Percentiles rank a stretch among this genome's conserved stretches.
phyloP scores from a whole-genome alignment of 2,329 filamentous ascomycete genomes.

The Ilyonectria sp. region DNA sequence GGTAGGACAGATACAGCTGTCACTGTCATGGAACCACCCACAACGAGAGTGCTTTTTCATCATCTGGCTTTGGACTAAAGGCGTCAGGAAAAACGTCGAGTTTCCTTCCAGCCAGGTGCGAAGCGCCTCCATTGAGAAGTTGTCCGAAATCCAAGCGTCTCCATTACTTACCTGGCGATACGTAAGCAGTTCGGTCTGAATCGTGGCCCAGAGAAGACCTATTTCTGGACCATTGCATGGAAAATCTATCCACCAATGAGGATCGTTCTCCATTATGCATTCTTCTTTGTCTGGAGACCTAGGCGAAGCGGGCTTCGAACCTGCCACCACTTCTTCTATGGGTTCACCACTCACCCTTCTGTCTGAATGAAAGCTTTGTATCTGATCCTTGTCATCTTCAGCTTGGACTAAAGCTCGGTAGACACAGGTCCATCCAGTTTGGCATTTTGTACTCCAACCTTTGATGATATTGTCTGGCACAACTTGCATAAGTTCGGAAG shows the following conservation, averaged over 20 bases:
- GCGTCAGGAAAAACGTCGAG: not conserved
- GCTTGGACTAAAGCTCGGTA: not conserved
- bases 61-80: slow-evolving; percentile 12
- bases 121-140: slow-evolving; percentile 19
- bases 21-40: slow-evolving; percentile 24
- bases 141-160: slow-evolving; percentile 24
- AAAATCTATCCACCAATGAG: not conserved
- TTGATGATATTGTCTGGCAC: slow-evolving; percentile 10
- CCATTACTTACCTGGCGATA: slow-evolving; percentile 16
- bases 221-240: slow-evolving; percentile 8
- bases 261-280: no score
- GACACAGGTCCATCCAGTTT: slow-evolving; percentile 17
- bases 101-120: slow-evolving; percentile 14
- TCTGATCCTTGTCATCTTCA: not conserved
- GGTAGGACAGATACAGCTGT: not conserved
- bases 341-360: not conserved
- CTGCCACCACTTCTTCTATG: no score
- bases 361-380: not conserved
- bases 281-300: no score
- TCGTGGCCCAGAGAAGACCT: slow-evolving; percentile 28
- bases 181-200: slow-evolving; percentile 34
- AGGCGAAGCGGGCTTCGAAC: no score
- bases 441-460: slow-evolving; percentile 13
- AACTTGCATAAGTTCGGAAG: slow-evolving; percentile 11
- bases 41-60: not conserved